These are phyloP conservation scores for Seminavis robusta DNA, from an alignment of 108 stramenopile species.

Conservation along the genomic window DNA sequence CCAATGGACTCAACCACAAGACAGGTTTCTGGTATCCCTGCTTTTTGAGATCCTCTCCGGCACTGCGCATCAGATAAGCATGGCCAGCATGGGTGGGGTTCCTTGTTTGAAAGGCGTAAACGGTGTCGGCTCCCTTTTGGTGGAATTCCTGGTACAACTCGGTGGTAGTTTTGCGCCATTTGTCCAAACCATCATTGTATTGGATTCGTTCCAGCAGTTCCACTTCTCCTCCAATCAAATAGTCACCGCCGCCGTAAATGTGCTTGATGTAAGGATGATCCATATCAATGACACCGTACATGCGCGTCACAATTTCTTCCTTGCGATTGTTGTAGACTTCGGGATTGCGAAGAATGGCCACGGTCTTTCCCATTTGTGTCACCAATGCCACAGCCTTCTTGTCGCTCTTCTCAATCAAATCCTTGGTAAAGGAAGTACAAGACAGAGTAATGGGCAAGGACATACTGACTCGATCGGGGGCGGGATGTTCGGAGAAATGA, in stretches of 20 bases:
- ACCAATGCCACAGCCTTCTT: constrained; percentile 86
- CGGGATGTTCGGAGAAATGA: constrained; percentile 52
- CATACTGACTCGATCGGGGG: constrained; percentile 89
- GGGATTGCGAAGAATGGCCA: constrained; percentile 90
- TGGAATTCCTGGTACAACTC: constrained; percentile 93
- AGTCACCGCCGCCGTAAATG: constrained; percentile 94
- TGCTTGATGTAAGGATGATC: constrained; percentile 96
- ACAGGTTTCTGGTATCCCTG: constrained; percentile 95
- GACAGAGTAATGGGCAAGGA: constrained; percentile 93
- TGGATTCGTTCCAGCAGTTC: constrained; percentile 92
- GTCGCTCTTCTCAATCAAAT: constrained; percentile 66
- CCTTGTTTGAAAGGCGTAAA: constrained; percentile 97
- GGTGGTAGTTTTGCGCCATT: constrained; percentile 92
- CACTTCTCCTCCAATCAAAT: constrained; percentile 93
- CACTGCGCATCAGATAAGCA: constrained; percentile 96
- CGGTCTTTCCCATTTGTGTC: constrained; percentile 91
- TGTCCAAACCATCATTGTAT: constrained; percentile 98
- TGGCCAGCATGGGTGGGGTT: constrained; percentile 99
- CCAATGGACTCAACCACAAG: constrained; percentile 96
- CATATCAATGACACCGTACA: constrained; percentile 95
- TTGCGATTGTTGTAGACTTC: constrained; percentile 96
- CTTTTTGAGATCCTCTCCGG: constrained; percentile 86
- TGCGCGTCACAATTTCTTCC: constrained; percentile 95
- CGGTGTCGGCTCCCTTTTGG: constrained; percentile 93
- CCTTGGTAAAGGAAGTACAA: constrained; percentile 88